Base-by-base conservation (phyloP, 371 early-diverging fungal genomes). In the Blakeslea trispora region DNA sequence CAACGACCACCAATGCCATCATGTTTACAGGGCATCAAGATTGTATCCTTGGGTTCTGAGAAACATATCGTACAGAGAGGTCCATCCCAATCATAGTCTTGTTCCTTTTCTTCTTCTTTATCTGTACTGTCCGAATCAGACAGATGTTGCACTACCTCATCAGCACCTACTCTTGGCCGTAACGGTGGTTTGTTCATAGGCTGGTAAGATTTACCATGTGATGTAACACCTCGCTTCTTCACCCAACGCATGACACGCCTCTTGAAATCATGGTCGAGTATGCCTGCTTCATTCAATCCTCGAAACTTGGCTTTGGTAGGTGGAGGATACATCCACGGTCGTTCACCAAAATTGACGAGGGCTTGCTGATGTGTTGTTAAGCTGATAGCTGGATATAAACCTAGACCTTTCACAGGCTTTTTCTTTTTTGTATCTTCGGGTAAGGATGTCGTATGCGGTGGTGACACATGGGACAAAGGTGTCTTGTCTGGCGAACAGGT, bases 321-420 rank as follows among this genome's bases (percentile, higher is more conserved):
- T 0, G 76, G 79, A 15, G 67, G 71, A 60, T 64, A 79, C 50
- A 75, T 64, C 79, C 79, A 79, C n/a, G 72, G 66, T 7, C 57
- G 65, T 46, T 75, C 73, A 8, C 79, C 79, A 58, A 79, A 71
- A 13, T 79, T 79, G 4, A 75, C 46, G 17, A 75, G 35, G 0
- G 66, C 63, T 32, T 79, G 79, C 40, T 79, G 79, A 48, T 74
- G 65, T 13, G 72, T 72, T 3, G 76, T 74, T 2, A 79, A 52
- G 17, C 76, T 79, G 32, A 79, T 64, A 11, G 79, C 79, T 2
- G 79, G 79, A 37, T 68, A 79, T 10, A 79, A 62, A 0, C 76
- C 76, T 23, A 74, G 18, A 7, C 71, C 63, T 18, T 61, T 59
- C 1, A 32, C 53, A 17, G 48, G 31, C 22, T n/a, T 43, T 14